Evolutionary conservation across 768 basidiomycete genomes (phyloP).

Genomic region (Tylopilus cervinicoccineus): DNA sequence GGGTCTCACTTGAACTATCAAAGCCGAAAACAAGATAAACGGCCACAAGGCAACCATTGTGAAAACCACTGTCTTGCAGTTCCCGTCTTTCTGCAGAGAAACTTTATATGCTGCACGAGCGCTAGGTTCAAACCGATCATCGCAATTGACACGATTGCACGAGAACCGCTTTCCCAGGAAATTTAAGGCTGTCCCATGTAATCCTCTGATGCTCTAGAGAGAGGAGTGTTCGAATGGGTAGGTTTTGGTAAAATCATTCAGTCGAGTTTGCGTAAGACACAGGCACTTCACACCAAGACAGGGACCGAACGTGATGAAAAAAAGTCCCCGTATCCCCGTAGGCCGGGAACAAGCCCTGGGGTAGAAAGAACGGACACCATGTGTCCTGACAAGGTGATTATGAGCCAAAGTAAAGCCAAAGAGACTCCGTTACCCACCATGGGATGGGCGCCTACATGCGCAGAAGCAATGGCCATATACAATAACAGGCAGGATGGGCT

Average conservation of each 20-base stretch:
- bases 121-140: background rate
- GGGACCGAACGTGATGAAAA: background rate
- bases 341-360: background rate
- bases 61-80: background rate
- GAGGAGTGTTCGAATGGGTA: background rate
- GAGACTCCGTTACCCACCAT: background rate
- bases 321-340: background rate
- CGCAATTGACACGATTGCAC: background rate
- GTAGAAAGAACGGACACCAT: background rate
- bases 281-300: background rate
- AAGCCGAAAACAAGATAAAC: background rate
- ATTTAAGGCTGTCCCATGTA: too few relatives aligned
- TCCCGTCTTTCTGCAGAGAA: background rate
- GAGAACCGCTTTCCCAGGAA: too few relatives aligned
- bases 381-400: background rate
- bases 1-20: constrained; percentile 7
- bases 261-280: background rate
- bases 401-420: background rate
- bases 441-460: too few relatives aligned
- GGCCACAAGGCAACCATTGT: constrained; percentile 10
- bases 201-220: too few relatives aligned
- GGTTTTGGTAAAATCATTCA: background rate
- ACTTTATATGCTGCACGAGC: constrained; percentile 15
- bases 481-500: background rate
- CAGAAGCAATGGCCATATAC: too few relatives aligned